Percentiles rank a stretch among this genome's conserved stretches.
These are phyloP conservation scores for Penstemon newberryi DNA, from an alignment of 257 asterid genomes.

Conservation along the genomic window DNA sequence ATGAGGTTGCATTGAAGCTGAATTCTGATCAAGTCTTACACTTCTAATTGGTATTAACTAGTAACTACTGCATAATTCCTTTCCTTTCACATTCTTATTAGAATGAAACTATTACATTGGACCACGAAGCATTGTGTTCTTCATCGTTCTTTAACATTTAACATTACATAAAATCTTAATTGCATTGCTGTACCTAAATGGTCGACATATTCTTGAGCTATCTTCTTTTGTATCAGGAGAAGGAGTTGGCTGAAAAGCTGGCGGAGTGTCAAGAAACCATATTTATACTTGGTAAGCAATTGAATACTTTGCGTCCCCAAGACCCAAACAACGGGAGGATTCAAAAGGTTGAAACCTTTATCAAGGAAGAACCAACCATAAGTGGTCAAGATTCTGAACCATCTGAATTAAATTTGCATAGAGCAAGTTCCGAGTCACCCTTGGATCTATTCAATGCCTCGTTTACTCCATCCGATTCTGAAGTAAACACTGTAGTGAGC, in stretches of 20 bases:
- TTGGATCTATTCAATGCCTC: conserved; percentile 30
- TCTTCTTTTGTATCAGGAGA: conserved; percentile 55
- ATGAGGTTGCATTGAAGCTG: too few relatives aligned
- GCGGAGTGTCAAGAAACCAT: conserved; percentile 96
- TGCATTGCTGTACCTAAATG: too few relatives aligned
- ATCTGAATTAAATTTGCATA: conserved; percentile 44
- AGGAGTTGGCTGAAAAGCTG: conserved; percentile 76
- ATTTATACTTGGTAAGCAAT: conserved; percentile 80
- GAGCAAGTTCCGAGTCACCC: conserved; percentile 61
- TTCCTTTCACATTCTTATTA: too few relatives aligned
- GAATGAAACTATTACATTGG: too few relatives aligned
- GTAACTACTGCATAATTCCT: too few relatives aligned
- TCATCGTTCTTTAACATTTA: too few relatives aligned
- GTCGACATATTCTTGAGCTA: background rate
- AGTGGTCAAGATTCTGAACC: conserved; percentile 43
- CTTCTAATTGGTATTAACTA: too few relatives aligned
- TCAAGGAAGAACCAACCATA: conserved; percentile 36
- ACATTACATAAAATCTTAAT: too few relatives aligned
- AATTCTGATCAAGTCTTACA: too few relatives aligned
- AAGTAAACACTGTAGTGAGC: conserved; percentile 47
- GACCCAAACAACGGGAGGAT: conserved; percentile 40
- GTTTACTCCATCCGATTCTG: conserved; percentile 33
- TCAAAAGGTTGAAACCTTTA: conserved; percentile 41
- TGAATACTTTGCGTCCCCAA: conserved; percentile 75
- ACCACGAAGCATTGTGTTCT: too few relatives aligned